Base-by-base conservation (phyloP, 2,329 filamentous ascomycete genomes). In the Ambrosiella xylebori region DNA sequence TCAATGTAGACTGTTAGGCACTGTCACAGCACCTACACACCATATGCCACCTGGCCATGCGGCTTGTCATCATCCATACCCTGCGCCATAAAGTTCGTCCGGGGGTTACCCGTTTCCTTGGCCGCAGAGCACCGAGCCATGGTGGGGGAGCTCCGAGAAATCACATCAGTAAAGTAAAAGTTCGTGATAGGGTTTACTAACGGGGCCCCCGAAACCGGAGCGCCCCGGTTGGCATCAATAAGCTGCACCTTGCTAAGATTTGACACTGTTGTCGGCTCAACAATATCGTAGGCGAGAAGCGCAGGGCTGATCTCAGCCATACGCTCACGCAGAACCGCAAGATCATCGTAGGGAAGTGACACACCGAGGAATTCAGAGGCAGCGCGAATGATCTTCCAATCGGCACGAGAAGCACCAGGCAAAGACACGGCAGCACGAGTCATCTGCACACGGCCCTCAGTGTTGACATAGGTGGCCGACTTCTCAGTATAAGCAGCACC, bases 351-450 rank as follows among this genome's bases (percentile, higher is more conserved):
- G 19, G 89, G 87, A 57, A 98, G 80, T 63, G 90, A 85, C 36
- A 77, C 82, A 61, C 86, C 88, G 13, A 98, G 78, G 74, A 95
- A 96, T 73, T 97, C 93, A 67, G 86, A 93, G 59, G 80, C 82
- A 15, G 93, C 93, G 63, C 93, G 88, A 65, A 98, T 83, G 67
- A 98, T 97, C 81, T 97, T 98, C 93, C 93, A 98, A 74, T 98
- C 93, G 63, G 93, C 91, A 67, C 93, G 82, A 59, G 91, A 82
- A 57, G 89, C 93, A 61, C 93, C 93, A 27, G 89, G 88, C 63
- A 95, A 77, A 51, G 86, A 86, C 41, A 89, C 94, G 37, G 93
- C 93, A 53, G 88, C 85, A 63, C 93, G 86, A 57, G 87, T 93
- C 76, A 95, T 85, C 74, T 98, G 93, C 19, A 93, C 88, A 65